Percentiles rank a stretch among this genome's conserved stretches.
These are phyloP conservation scores for Leccinum subgranulosum DNA, from an alignment of 768 basidiomycete genomes.

Conservation along the genomic window DNA sequence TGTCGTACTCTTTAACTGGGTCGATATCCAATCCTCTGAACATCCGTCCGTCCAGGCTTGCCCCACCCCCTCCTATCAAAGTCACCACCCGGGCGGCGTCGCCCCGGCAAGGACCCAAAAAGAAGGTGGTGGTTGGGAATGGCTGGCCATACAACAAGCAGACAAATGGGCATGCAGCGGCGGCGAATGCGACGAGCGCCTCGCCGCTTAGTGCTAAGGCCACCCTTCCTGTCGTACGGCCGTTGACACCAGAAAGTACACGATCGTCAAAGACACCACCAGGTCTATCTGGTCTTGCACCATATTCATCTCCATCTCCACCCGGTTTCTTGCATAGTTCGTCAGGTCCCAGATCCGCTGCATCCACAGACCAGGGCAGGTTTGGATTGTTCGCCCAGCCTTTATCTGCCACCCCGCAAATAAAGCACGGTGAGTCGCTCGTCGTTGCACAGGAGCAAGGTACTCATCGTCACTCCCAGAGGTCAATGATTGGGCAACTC, in stretches of 20 bases:
- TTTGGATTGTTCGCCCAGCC: conserved; percentile 19
- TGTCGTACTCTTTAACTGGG: conserved; percentile 40
- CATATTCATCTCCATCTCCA: conserved; percentile 34
- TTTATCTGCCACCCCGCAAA: conserved; percentile 20
- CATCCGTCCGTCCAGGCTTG: conserved; percentile 45
- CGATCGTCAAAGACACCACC: conserved; percentile 34
- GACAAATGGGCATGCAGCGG: conserved; percentile 23
- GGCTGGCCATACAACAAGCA: conserved; percentile 43
- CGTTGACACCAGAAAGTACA: conserved; percentile 29
- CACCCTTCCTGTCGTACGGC: conserved; percentile 14
- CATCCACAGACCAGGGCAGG: conserved; percentile 15
- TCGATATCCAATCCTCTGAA: conserved; percentile 51
- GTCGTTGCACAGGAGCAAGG: neutral
- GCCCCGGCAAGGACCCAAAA: conserved; percentile 15
- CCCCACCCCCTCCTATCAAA: conserved; percentile 14
- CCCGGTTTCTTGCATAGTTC: conserved; percentile 33
- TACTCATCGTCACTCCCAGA: conserved; percentile 14
- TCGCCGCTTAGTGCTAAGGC: conserved; percentile 18
- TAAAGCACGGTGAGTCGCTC: conserved; percentile 28
- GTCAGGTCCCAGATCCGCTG: conserved; percentile 22
- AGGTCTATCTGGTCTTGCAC: conserved; percentile 29
- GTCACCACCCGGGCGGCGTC: conserved; percentile 5
- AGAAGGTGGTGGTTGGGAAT: conserved; percentile 40
- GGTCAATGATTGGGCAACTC: conserved; percentile 23
- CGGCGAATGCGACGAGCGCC: conserved; percentile 1